These are phyloP conservation scores for Hyaloscypha finlandica DNA, from an alignment of 495 filamentous ascomycete species.

Conservation along the genomic window DNA sequence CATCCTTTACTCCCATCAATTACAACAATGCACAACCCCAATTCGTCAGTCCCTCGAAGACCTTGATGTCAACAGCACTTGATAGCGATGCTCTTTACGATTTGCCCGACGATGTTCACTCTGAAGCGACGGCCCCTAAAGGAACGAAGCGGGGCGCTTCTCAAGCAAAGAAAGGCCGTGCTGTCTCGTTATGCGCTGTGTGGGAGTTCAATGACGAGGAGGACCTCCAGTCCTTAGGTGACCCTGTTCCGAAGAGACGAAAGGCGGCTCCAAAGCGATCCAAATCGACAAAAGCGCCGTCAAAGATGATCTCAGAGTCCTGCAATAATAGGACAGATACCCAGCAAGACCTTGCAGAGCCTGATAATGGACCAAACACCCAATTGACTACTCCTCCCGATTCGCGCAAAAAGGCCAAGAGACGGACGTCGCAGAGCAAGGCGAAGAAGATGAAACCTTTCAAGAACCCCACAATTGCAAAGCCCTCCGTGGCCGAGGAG, in stretches of 20 bases:
- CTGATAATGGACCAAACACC: not conserved
- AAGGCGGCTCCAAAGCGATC: slow-evolving; percentile 7
- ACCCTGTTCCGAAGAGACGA: slow-evolving; percentile 1
- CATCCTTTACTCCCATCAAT: slow-evolving; percentile 24
- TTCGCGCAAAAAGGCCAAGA: slow-evolving; percentile 6
- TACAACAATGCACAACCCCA: not conserved
- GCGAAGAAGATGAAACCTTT: slow-evolving; percentile 10
- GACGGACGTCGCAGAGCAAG: not conserved
- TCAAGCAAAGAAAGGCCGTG: not conserved
- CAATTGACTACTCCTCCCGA: slow-evolving; percentile 19
- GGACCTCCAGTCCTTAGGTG: not conserved
- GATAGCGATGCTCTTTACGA: slow-evolving; percentile 19
- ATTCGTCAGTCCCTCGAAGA: slow-evolving; percentile 6
- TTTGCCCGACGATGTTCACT: slow-evolving; percentile 9
- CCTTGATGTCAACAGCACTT: not conserved
- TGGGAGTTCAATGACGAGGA: slow-evolving; percentile 12
- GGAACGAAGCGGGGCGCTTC: not conserved
- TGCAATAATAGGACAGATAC: not conserved
- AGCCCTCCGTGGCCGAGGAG: slow-evolving; percentile 2
- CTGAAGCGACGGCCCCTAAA: too few species aligned
- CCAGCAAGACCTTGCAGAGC: not conserved
- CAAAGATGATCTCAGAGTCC: not conserved
- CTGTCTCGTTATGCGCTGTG: slow-evolving; percentile 8
- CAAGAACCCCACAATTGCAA: slow-evolving; percentile 19
- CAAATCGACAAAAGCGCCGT: slow-evolving; percentile 2